phyloP scores from a whole-genome alignment of 306 rosid genomes.

The Prunus fruticosa region DNA sequence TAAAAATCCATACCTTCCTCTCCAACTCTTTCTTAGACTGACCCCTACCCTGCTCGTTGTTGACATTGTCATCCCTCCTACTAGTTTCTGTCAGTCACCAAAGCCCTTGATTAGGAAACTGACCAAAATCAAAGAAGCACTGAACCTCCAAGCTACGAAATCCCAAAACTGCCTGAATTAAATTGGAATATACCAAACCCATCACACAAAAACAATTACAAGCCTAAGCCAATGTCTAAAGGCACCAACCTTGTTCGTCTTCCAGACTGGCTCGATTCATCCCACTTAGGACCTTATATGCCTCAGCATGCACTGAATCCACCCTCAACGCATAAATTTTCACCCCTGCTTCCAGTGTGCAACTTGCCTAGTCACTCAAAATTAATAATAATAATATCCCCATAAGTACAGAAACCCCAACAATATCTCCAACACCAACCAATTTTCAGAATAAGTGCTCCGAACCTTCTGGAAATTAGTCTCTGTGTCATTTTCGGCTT shows the following conservation, averaged over 20 bases:
- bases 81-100: neutral
- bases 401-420: neutral
- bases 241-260: conserved; percentile 60
- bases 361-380: conserved; percentile 68
- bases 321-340: conserved; percentile 80
- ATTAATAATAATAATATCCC: neutral
- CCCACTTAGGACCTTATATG: conserved; percentile 86
- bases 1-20: conserved; percentile 17
- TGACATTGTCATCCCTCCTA: neutral
- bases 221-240: conserved; percentile 9
- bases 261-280: conserved; percentile 91
- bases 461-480: conserved; percentile 84
- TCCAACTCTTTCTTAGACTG: conserved; percentile 18
- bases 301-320: conserved; percentile 94
- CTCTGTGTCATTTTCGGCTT: conserved; percentile 63
- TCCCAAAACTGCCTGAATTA: conserved; percentile 10
- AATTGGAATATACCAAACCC: neutral
- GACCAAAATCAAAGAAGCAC: neutral
- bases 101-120: conserved; percentile 2
- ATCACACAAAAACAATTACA: neutral
- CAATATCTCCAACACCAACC: neutral
- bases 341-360: conserved; percentile 99
- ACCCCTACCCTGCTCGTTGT: neutral
- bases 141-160: neutral
- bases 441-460: neutral